Evolutionary conservation across 2,329 filamentous ascomycete species (phyloP), one percentile per base, ranked within the genome.

Genomic region (Neofusicoccum parvum): DNA sequence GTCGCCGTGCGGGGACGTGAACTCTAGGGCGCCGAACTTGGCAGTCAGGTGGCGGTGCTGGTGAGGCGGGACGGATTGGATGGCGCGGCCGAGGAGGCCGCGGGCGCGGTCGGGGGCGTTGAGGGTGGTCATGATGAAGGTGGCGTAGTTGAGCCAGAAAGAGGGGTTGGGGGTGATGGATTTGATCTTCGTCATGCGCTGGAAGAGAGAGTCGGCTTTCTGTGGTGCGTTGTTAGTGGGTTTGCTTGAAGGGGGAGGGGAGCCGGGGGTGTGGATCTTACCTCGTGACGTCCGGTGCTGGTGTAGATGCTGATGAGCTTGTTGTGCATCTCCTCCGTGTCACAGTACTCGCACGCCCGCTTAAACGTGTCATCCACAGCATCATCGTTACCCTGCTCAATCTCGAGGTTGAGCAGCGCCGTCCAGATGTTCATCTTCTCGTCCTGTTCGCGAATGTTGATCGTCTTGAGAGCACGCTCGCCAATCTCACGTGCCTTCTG

Each of bases 381-480:
- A 66, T 95, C 91, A 66, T 95, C 90, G 70, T 86, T 92, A 67
- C 92, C 92, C 75, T 96, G 97, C 6, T 90, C 89, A 69, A 95
- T 93, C 80, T 99, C 95, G 71, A 99, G 82, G 81, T 99, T 98
- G 72, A 99, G 87, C 75, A 94, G 88, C 0, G 94, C 95, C 67
- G 96, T 89, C 96, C 95, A 99, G 62, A 97, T 88, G 76, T 97
- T 96, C 71, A 96, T 83, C 80, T 97, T 97, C 80, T 97, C 95
- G 2, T 89, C 88, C 76, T 97, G 91, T 76, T 97, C 93, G 32
- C 92, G 88, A 67, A 96, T 92, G 78, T 92, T 91, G 81, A 99
- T 98, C 15, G 91, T 96, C 74, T 90, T 89, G 69, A 98, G 86
- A 17, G 95, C 95, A 67, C 95, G 90, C 79, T 97, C 91, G 1